Percentiles rank a stretch among this genome's conserved stretches.
Evolutionary conservation across 495 filamentous ascomycete species (phyloP).

Genomic region (Penicillium dipodomyicola): DNA sequence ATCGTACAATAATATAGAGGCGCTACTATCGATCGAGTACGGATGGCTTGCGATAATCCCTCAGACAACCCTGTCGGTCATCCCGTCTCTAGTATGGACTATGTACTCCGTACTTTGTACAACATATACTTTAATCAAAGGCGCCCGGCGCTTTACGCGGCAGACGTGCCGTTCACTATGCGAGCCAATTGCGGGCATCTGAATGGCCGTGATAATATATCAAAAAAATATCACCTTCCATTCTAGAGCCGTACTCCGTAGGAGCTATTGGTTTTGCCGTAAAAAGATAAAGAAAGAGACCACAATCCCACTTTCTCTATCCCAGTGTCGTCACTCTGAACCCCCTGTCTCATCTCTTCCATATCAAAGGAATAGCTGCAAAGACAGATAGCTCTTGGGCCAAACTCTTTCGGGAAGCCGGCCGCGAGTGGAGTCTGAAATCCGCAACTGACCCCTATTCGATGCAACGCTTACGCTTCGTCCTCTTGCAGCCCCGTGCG

Average conservation of each 20-base stretch:
- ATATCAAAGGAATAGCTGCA: not conserved
- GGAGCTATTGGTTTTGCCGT: not conserved
- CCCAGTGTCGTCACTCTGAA: slow-evolving; percentile 8
- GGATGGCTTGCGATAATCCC: not conserved
- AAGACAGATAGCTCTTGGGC: slow-evolving; percentile 11
- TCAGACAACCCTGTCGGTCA: not conserved
- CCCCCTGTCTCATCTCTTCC: slow-evolving; percentile 8
- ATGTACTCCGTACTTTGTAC: not conserved
- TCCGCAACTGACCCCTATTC: slow-evolving; percentile 11
- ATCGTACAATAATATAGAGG: not conserved
- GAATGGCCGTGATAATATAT: not conserved
- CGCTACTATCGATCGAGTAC: not conserved
- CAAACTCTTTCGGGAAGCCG: slow-evolving; percentile 25
- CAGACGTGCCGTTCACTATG: slow-evolving; percentile 9
- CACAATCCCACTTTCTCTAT: not conserved
- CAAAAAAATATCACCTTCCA: slow-evolving; percentile 9
- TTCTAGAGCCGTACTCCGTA: not conserved
- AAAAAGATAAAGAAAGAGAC: not conserved
- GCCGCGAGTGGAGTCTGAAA: slow-evolving; percentile 9
- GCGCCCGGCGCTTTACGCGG: slow-evolving; percentile 30
- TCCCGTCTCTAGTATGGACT: slow-evolving; percentile 5
- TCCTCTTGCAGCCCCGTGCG: slow-evolving; percentile 37
- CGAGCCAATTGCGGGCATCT: slow-evolving; percentile 12
- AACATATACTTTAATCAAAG: slow-evolving; percentile 7
- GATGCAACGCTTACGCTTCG: slow-evolving; percentile 22